phyloP scores from a whole-genome alignment of 352 stramenopile species.

The Paralagenidium karlingii region DNA sequence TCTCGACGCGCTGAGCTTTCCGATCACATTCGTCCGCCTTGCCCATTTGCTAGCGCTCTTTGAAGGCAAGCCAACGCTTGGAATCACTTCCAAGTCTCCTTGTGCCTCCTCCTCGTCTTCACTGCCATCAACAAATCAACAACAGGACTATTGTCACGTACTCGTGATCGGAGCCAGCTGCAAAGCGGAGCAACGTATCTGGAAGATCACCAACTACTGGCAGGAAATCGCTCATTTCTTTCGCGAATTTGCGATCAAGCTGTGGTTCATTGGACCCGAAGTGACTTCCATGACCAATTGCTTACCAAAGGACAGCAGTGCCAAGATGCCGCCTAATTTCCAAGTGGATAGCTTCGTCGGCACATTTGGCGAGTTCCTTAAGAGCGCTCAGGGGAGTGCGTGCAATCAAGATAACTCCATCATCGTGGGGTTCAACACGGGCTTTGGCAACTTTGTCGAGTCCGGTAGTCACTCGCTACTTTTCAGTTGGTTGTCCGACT shows the following conservation, averaged over 20 bases:
- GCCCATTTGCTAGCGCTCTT: slow-evolving; percentile 20
- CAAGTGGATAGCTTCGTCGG: slow-evolving; percentile 19
- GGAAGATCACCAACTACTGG: slow-evolving; percentile 57
- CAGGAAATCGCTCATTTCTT: slow-evolving; percentile 30
- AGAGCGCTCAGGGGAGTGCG: slow-evolving; percentile 13
- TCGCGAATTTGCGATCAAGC: slow-evolving; percentile 12
- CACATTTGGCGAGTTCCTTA: slow-evolving; percentile 45
- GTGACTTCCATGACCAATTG: slow-evolving; percentile 10
- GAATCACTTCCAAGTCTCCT: too few relatives aligned
- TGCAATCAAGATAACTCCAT: slow-evolving; percentile 24
- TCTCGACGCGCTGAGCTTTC: slow-evolving; percentile 63
- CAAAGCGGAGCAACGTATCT: slow-evolving; percentile 64
- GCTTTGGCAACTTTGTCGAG: slow-evolving; percentile 71
- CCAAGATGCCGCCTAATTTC: slow-evolving; percentile 13
- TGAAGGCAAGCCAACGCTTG: too few relatives aligned
- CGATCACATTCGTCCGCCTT: slow-evolving; percentile 42
- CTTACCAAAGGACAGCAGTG: too few relatives aligned
- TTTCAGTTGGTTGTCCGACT: slow-evolving; percentile 59
- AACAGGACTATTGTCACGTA: slow-evolving; percentile 10
- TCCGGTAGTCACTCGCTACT: slow-evolving; percentile 28
- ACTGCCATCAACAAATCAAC: neutral
- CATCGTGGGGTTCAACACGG: slow-evolving; percentile 59
- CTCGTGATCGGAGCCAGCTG: slow-evolving; percentile 44
- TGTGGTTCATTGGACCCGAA: slow-evolving; percentile 60
- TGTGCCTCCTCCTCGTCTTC: too few relatives aligned